Evolutionary conservation across 306 rosid genomes (phyloP).

Genomic region (Herpetospermum pedunculosum): DNA sequence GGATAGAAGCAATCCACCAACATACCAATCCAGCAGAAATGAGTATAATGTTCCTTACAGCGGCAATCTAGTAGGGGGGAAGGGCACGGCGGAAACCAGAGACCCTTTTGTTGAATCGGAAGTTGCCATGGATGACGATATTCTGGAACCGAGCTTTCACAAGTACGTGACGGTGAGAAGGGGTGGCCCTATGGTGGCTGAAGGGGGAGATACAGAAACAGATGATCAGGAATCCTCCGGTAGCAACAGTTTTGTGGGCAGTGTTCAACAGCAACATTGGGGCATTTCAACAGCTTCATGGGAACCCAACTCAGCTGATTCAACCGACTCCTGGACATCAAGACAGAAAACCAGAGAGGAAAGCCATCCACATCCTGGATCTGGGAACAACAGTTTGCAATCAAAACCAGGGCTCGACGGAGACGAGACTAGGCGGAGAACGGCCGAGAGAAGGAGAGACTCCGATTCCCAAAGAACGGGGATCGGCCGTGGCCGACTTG

Average conservation of each 20-base stretch:
- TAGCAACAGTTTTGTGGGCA: constrained; percentile 46
- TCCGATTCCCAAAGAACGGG: constrained; percentile 33
- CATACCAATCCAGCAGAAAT: constrained; percentile 28
- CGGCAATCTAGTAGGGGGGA: constrained; percentile 13
- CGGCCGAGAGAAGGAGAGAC: constrained; percentile 29
- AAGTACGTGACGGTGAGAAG: constrained; percentile 65
- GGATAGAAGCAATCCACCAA: constrained; percentile 27
- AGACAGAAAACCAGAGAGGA: constrained; percentile 26
- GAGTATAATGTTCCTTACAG: constrained; percentile 17
- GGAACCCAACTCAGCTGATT: constrained; percentile 63
- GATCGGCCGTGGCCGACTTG: constrained; percentile 47
- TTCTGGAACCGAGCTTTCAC: constrained; percentile 70
- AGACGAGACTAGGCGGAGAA: constrained; percentile 26
- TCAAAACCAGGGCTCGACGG: constrained; percentile 4
- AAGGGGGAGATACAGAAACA: constrained; percentile 38
- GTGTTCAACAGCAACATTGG: constrained; percentile 26
- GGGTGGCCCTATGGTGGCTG: constrained; percentile 25
- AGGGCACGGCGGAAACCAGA: constrained; percentile 22
- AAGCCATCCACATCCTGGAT: background rate
- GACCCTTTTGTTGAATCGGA: constrained; percentile 70
- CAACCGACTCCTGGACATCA: constrained; percentile 50
- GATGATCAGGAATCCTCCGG: constrained; percentile 77
- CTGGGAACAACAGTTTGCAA: background rate
- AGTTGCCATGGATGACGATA: constrained; percentile 47
- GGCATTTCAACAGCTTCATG: constrained; percentile 42